Base-by-base conservation (phyloP, 108 stramenopile species). In the Pseudonitzschia delicatissima region DNA sequence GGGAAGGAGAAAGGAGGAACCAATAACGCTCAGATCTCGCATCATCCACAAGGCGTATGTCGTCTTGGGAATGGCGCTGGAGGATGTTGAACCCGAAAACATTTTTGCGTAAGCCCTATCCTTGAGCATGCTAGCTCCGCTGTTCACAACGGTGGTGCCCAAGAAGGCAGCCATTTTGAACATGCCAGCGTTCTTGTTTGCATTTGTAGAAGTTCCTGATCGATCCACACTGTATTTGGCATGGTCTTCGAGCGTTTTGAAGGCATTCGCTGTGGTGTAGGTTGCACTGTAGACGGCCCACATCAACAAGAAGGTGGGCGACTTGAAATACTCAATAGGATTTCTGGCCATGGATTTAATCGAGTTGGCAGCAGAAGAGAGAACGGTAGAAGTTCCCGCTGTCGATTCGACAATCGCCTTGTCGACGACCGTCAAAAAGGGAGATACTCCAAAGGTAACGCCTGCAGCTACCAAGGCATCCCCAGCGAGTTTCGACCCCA, bases 281-380 rank as follows among this genome's bases (percentile, higher is more conserved):
- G 84, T 63, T 53, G 67, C 77, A 57, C 80, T 71, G 78, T 92
- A 96, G 47, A 96, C 90, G 15, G 71, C 66, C 62, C 85, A 75
- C 80, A 78, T 69, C 45, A 93, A 88, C 33, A 91, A 66, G 7
- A 88, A 75, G 33, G 81, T 87, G 67, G 81, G 81, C 25, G 74
- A 76, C 33, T 74, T 77, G n/a, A 82, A 2, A 33, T 62, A 82
- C 0, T 49, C 40, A 8, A 72, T 29, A 0, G 84, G 84, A 48
- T 69, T 72, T 42, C 52, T 34, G 0, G 64, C 23, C 37, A 86
- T 86, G 32, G 17, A 36, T 25, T 17, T 11, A 0, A 79, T 9
- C 2, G 71, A 66, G 31, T 74, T 51, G 0, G 45, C 8, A 12
- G 49, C 62, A 13, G 71, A 73, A 4, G 17, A 12, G 9, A 80